Evolutionary conservation across 495 filamentous ascomycete genomes (phyloP).

Genomic region (Tetracladium setigerum): DNA sequence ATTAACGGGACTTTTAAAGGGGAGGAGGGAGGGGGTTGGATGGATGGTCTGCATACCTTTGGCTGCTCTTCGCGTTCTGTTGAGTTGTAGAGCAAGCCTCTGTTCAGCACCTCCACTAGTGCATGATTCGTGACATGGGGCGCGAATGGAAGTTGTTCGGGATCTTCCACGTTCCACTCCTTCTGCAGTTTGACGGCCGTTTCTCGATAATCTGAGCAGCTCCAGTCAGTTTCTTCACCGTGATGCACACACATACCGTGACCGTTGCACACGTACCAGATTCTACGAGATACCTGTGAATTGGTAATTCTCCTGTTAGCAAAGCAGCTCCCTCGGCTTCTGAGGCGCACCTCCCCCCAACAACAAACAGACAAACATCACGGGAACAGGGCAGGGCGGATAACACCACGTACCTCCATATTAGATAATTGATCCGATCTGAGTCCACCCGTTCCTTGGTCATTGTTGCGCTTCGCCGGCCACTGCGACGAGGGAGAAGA

Average conservation of each 20-base stretch:
- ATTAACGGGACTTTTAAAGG: conserved; percentile 11
- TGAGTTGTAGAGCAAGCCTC: conserved; percentile 69
- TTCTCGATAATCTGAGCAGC: conserved; percentile 51
- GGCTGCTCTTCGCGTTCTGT: conserved; percentile 52
- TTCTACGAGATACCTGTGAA: conserved; percentile 75
- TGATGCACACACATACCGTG: conserved; percentile 23
- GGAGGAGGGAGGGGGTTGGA: not conserved
- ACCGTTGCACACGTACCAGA: conserved; percentile 55
- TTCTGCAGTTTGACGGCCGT: conserved; percentile 75
- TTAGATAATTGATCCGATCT: conserved; percentile 94
- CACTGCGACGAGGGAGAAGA: conserved; percentile 24
- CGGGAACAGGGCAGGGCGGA: conserved; percentile 13
- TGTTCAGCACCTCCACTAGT: conserved; percentile 66
- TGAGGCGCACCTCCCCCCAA: conserved; percentile 17
- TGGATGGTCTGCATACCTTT: conserved; percentile 45
- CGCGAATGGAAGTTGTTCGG: conserved; percentile 69
- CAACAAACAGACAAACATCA: not conserved
- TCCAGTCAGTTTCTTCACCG: conserved; percentile 2
- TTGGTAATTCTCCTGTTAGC: conserved; percentile 20
- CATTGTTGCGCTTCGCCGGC: conserved; percentile 31
- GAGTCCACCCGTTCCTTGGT: conserved; percentile 63
- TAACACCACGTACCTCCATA: conserved; percentile 75
- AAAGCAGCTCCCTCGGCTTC: conserved; percentile 14
- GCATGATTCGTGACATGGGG: conserved; percentile 68
- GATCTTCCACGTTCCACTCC: conserved; percentile 66